Evolutionary conservation across 148 eudicot species (phyloP).

Genomic region (Cornus controversa): DNA sequence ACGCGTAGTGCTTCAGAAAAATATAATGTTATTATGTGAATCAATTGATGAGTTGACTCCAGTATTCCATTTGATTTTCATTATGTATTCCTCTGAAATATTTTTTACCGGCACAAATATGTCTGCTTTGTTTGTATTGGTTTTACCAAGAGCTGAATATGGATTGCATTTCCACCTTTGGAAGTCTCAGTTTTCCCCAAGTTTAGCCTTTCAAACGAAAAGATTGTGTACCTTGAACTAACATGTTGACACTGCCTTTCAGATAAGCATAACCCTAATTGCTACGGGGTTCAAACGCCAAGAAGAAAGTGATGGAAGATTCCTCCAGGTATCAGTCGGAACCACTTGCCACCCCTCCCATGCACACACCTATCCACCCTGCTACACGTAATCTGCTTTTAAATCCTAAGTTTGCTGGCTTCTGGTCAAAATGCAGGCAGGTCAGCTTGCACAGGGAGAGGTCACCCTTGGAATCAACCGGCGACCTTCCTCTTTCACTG

Average conservation of each 20-base stretch:
- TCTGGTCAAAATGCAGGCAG: conserved; percentile 38
- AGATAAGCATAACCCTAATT: conserved; percentile 76
- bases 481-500: conserved; percentile 61
- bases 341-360: not conserved
- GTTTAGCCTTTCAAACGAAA: not conserved
- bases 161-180: too few relatives aligned
- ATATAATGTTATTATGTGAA: not conserved
- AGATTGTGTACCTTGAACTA: not conserved
- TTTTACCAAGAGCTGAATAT: not conserved
- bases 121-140: not conserved
- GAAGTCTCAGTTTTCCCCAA: not conserved
- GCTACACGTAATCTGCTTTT: not conserved
- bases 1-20: not conserved
- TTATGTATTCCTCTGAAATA: not conserved
- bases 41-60: not conserved
- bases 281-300: conserved; percentile 86
- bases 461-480: conserved; percentile 45
- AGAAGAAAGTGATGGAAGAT: conserved; percentile 60
- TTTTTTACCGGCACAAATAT: not conserved
- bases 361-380: not conserved
- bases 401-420: not conserved
- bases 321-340: conserved; percentile 46
- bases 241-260: conserved; percentile 3
- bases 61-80: not conserved
- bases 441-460: conserved; percentile 62